phyloP scores from a whole-genome alignment of 139 green algal genomes.

The Tetratostichococcus sp. region DNA sequence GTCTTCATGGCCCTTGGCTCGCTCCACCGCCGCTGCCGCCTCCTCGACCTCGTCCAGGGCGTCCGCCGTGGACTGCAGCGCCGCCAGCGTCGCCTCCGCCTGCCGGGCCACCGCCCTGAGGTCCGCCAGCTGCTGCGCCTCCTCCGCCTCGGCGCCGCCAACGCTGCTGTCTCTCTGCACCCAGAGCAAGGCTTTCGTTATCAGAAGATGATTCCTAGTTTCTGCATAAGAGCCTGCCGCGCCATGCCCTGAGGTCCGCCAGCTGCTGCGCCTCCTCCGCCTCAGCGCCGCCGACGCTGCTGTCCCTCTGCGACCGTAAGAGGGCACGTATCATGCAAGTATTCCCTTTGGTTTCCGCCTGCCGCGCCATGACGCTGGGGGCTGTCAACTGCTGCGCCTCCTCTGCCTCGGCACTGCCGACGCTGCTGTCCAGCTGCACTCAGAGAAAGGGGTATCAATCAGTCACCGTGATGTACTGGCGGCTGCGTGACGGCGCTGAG shows the following conservation, averaged over 20 bases:
- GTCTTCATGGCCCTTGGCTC: not conserved
- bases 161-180: slow-evolving; percentile 13
- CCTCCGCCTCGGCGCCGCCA: slow-evolving; percentile 24
- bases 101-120: slow-evolving; percentile 5
- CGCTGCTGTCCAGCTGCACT: too few relatives aligned
- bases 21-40: slow-evolving; percentile 4
- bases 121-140: slow-evolving; percentile 21
- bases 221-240: too few relatives aligned
- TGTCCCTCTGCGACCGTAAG: slow-evolving; percentile 7
- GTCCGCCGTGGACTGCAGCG: slow-evolving; percentile 21
- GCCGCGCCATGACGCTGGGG: slow-evolving; percentile 5
- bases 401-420: slow-evolving; percentile 23
- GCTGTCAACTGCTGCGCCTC: slow-evolving; percentile 21
- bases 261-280: slow-evolving; percentile 28
- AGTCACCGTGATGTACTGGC: too few relatives aligned
- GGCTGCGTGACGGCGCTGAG: too few relatives aligned
- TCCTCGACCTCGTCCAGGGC: slow-evolving; percentile 22
- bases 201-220: too few relatives aligned
- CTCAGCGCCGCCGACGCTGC: slow-evolving; percentile 17
- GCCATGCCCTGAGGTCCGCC: slow-evolving; percentile 13
- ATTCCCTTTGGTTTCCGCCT: too few relatives aligned
- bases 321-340: too few relatives aligned
- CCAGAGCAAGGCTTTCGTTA: not conserved
- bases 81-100: slow-evolving; percentile 24
- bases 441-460: too few relatives aligned